Base-by-base conservation (phyloP, 306 rosid genomes). In the Begonia fuchsioides region DNA sequence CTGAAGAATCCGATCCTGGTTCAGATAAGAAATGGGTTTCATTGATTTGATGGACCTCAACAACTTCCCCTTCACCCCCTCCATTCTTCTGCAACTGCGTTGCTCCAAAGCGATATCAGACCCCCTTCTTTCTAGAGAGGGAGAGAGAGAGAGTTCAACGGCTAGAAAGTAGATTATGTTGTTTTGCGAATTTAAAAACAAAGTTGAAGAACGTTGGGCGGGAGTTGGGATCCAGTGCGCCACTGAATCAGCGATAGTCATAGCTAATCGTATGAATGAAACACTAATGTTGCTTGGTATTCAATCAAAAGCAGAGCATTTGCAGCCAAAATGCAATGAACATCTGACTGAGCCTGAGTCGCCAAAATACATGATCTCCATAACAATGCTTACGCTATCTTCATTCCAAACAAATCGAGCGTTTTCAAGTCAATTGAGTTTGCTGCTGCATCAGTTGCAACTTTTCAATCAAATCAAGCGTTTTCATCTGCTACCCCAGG, bases 401-500 rank as follows among this genome's bases (percentile, higher is more conserved):
- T n/a, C n/a, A n/a, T n/a, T n/a, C n/a, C n/a, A n/a, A n/a, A n/a
- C n/a, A n/a, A n/a, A n/a, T n/a, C n/a, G n/a, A n/a, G n/a, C n/a
- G n/a, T n/a, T n/a, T n/a, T n/a, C n/a, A n/a, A n/a, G n/a, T n/a
- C n/a, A n/a, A n/a, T n/a, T 19, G 18, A 2, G 43, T 43, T 13
- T 43, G 13, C 11, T 26, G 6, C 32, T 26, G 6, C 32, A 26
- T 26, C 35, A 26, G 35, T 26, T 26, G 1, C 8, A 26, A 26
- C 35, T 26, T n/a, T n/a, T n/a, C n/a, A n/a, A n/a, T n/a, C n/a
- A 26, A 26, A 26, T n/a, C n/a, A n/a, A n/a, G n/a, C n/a, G n/a
- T n/a, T n/a, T 71, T 85, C 95, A 71, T 85, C 95, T 43, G 95
- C 95, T 85, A 81, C 95, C 1, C 95, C 92, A 20, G 94, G 92